Evolutionary conservation across 176 grass and related monocot species (phyloP).

Genomic region (Carex parvula): DNA sequence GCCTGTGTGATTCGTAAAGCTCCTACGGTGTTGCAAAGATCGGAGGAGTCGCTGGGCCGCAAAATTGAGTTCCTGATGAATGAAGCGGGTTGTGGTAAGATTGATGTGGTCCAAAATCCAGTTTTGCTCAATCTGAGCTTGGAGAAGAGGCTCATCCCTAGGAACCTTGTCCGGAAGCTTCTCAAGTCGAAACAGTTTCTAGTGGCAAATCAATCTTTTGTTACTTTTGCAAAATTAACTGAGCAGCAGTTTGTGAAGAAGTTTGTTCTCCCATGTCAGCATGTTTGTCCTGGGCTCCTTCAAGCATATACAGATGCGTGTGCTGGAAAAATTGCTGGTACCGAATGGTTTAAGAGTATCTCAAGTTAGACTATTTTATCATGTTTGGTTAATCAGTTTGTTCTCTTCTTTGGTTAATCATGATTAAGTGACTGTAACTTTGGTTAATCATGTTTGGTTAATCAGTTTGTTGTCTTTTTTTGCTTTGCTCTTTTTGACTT

Average conservation of each 20-base stretch:
- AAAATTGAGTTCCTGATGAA: conserved; percentile 35
- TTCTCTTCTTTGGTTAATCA: no score
- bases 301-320: background rate
- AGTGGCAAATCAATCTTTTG: background rate
- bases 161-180: conserved; percentile 25
- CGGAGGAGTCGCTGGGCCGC: no score
- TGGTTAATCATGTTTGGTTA: no score
- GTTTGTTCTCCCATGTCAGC: background rate
- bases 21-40: no score
- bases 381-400: no score
- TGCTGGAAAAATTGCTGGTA: background rate
- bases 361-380: no score
- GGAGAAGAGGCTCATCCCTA: conserved; percentile 45
- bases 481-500: no score
- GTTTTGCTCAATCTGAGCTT: conserved; percentile 41
- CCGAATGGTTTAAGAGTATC: no score
- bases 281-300: background rate
- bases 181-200: conserved; percentile 35
- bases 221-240: background rate
- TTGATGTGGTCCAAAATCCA: conserved; percentile 5
- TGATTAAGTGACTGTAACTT: no score
- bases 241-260: background rate
- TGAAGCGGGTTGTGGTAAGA: conserved; percentile 26
- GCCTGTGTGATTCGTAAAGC: background rate
- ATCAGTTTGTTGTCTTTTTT: no score